Base-by-base conservation (phyloP, 441 rosid species). In the Isatis lusitanica region DNA sequence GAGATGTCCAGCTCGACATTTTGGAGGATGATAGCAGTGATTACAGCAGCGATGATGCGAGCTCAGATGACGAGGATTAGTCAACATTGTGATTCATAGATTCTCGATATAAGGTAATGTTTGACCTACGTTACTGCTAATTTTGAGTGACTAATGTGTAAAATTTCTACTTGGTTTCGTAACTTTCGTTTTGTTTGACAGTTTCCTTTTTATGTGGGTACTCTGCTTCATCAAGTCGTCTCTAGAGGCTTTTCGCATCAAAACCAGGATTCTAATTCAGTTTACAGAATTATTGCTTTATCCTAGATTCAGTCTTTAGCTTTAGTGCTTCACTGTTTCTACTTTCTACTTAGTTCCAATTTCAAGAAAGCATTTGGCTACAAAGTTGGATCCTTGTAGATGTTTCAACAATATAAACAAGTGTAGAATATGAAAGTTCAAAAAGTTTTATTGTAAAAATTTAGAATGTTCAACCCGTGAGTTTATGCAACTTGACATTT, bases 1-100 rank as follows among this genome's bases (percentile, higher is more conserved):
- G 88, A 47, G 92, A 87, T 71, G 97, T 94, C 57, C 90, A 92
- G 71, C 82, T 94, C 33, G 99, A 94, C 53, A 88, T 94, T 77
- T 75, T 81, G 65, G 96, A 90, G 64, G 97, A 88, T 71, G 92
- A 85, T 60, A 88, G 90, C 68, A 90, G 96, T 63, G 96, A 94
- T 65, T 92, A 86, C 77, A 88, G 85, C 28, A 86, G 90, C 43
- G 90, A 84, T 2, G 93, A 84, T 18, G 94, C 83, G 9, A 94
- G 98, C 86, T 87, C 96, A 4, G 91, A 87, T 42, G 97, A 93
- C 17, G 94, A 88, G 30, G 92, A 88, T 58, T 91, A 72, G 76
- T 36, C 21, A 51, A 42, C 50, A 66, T 26, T 70, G 28, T 35
- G 59, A 55, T 1, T 21, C 15, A 57, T 44, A 60, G 48, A 4